Evolutionary conservation across 1,284 basidiomycete species (phyloP), one percentile per base, ranked within the genome.

Genomic region (Heliocybe sulcata): DNA sequence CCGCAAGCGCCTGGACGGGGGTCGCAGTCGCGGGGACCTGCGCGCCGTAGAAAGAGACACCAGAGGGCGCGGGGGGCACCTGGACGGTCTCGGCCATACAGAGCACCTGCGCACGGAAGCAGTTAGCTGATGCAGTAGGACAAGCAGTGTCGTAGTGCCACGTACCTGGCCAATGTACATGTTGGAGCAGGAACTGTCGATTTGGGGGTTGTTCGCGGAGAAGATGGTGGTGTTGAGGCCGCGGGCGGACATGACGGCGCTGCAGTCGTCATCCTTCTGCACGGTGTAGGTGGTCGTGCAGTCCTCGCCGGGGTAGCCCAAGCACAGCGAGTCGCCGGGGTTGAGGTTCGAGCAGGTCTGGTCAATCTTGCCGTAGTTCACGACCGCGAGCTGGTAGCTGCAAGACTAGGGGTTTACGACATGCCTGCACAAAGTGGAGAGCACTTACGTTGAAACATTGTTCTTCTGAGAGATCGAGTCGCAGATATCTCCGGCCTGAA

Each of bases 331-430:
- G 25, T 70, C 54, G 35, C 79, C 80, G 3, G 77, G 68, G 2
- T 61, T 48, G 56, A 90, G 79, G 66, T 88, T 86, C 61, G 67
- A 63, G 72, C 89, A 90, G 2, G 48, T 51, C 0, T 61, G 14
- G 61, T 89, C 70, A 60, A 87, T 79, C 55, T 64, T 61, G 53
- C 59, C 63, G 0, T 70, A 55, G 68, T 90, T 91, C 61, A 81
- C 71, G 12, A 75, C 76, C 1, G 82, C 79, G 51, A 91, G 79
- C 69, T 91, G 87, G 71, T 84, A 90, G 19, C 85, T 87, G 60
- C 16, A 26, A 54, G 11, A 48, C 26, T 55, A 31, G 56, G 48
- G 48, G 48, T 49, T 11, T 55, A 55, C 49, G 33, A 56, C 61
- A 31, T 59, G 58, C 16, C 27, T 22, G 42, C 12, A 35, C 6